Conservation (phyloP, 2,329 filamentous ascomycete species). For the Dothistroma pini region DNA sequence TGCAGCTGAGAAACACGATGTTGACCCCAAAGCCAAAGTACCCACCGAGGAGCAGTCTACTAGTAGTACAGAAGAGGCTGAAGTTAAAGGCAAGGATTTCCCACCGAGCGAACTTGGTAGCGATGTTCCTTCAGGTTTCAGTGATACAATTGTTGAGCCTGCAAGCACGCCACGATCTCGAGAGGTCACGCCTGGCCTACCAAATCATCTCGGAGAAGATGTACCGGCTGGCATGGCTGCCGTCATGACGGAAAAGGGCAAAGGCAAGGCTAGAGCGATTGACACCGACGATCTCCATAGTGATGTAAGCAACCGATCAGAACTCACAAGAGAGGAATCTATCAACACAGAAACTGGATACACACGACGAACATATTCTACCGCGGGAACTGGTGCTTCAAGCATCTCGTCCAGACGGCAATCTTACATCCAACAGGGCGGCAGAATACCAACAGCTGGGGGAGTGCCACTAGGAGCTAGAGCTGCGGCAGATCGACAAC, state of each 20-base stretch:
- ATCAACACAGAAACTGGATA: conserved; percentile 6
- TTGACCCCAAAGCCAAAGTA: conserved; percentile 1
- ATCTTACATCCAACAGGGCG: conserved; percentile 1
- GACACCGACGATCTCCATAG: conserved; percentile 5
- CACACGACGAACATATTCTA: conserved; percentile 5
- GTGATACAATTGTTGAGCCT: conserved; percentile 4
- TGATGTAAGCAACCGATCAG: conserved; percentile 5
- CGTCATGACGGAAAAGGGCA: conserved; percentile 7
- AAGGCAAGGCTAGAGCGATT: conserved; percentile 9
- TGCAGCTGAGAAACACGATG: conserved; percentile 3
- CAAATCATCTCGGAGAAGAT: conserved; percentile 8
- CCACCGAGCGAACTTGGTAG: conserved; percentile 17
- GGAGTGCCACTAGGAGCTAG: conserved; percentile 6
- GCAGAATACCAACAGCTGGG: conserved; percentile 5
- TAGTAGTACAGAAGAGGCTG: not conserved
- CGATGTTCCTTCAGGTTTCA: conserved; percentile 12
- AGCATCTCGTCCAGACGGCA: conserved; percentile 4
- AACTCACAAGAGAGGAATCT: conserved; percentile 3
- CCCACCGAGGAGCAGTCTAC: not conserved
- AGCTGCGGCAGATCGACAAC: conserved; percentile 4
- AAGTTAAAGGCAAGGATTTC: not conserved
- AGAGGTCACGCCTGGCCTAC: not conserved
- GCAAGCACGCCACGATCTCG: not conserved
- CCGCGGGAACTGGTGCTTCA: conserved; percentile 7
- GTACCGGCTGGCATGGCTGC: conserved; percentile 5